Percentiles rank a stretch among this genome's conserved stretches.
These are phyloP conservation scores for Trichophyton benhamiae DNA, from an alignment of 2,329 filamentous ascomycete species.

Conservation along the genomic window DNA sequence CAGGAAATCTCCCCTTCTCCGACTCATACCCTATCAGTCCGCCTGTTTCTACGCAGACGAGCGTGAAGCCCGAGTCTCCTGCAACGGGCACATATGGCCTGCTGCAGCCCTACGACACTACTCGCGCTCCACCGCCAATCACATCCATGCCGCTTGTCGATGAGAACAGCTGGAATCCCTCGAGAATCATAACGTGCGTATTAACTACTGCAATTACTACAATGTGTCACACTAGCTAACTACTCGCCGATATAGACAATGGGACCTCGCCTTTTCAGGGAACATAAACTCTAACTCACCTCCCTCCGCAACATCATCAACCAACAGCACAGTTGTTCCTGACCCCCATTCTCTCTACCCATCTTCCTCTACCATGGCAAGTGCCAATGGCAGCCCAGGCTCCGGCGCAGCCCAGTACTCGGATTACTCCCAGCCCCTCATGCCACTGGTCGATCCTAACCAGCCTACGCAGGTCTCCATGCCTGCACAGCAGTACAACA, in stretches of 20 bases:
- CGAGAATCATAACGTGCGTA: slow-evolving; percentile 79
- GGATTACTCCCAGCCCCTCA: background rate
- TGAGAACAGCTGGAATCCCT: slow-evolving; percentile 70
- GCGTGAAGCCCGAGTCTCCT: slow-evolving; percentile 61
- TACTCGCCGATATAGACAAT: slow-evolving; percentile 51
- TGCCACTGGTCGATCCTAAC: slow-evolving; percentile 4
- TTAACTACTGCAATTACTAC: background rate
- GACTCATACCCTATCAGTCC: slow-evolving; percentile 58
- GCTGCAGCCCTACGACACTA: slow-evolving; percentile 18
- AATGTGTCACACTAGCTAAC: background rate
- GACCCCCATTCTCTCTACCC: background rate
- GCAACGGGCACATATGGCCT: slow-evolving; percentile 45
- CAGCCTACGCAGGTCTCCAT: slow-evolving; percentile 24
- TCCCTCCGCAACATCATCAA: slow-evolving; percentile 27
- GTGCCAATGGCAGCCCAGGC: background rate
- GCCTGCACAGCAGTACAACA: slow-evolving; percentile 19
- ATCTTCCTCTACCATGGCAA: background rate
- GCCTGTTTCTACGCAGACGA: slow-evolving; percentile 61
- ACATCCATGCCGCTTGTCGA: slow-evolving; percentile 45
- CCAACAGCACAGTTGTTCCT: background rate
- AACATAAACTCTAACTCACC: slow-evolving; percentile 38
- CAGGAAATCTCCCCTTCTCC: background rate
- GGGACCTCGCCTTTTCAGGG: slow-evolving; percentile 87
- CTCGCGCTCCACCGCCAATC: slow-evolving; percentile 26
- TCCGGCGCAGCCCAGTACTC: background rate